Evolutionary conservation across 441 rosid genomes (phyloP), one percentile per base, ranked within the genome.

Genomic region (Adansonia rubrostipa): DNA sequence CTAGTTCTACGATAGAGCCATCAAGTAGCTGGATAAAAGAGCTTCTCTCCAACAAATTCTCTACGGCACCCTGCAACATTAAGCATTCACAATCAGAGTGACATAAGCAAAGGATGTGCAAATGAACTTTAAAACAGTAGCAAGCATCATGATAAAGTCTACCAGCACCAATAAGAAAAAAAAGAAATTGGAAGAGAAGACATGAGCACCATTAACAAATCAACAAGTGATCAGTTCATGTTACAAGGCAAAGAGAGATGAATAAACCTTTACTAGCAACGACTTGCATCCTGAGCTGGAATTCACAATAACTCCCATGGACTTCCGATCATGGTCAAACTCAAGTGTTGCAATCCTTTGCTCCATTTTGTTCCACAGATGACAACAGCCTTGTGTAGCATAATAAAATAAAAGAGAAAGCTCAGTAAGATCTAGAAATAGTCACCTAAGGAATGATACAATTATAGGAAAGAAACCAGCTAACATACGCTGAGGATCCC

Each of bases 301-400:
- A 84, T 88, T 89, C 71, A 92, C 95, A 80, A 96, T 92, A 80
- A 94, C 98, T 84, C 98, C 98, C 99, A 94, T 94, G 58, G 99
- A 96, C 83, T 96, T 96, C 62, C 99, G 75, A 80, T 93, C 98
- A 6, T 93, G 95, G 73, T 93, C 98, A 20, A 97, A 97, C 88
- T 97, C 99, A 72, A 97, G 92, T 63, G 99, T 94, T 76, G 97
- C 98, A 80, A 93, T 87, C 76, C 98, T 90, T 76, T 80, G 88
- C 76, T 89, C 96, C 82, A 83, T 81, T 83, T 86, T 84, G 80
- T 79, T 88, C 99, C 97, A 97, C 71, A 83, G 72, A 73, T 85
- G 87, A 76, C 90, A 95, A 83, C 92, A 95, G 79, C 98, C 98
- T 94, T 80, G 22, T 19, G 61, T 56, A 66, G 54, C 62, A 78